phyloP scores from a whole-genome alignment of 345 rosid genomes.

The Angophora floribunda region DNA sequence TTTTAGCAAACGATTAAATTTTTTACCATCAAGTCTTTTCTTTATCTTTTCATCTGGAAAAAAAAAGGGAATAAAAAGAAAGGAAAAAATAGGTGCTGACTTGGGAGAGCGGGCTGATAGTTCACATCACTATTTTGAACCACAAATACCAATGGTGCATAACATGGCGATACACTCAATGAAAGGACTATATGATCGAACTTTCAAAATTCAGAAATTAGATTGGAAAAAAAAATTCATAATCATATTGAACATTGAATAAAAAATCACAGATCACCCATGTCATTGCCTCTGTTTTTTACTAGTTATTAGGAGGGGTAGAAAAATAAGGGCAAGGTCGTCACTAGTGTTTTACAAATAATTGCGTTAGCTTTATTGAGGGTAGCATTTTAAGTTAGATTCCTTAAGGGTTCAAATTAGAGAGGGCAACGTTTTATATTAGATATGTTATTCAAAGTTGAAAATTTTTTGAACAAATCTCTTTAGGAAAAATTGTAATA shows the following conservation, averaged over 20 bases:
- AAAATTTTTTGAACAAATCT: background rate
- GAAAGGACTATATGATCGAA: background rate
- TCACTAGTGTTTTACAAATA: background rate
- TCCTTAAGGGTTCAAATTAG: background rate
- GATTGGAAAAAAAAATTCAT: background rate
- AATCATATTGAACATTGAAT: background rate
- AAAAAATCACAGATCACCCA: background rate
- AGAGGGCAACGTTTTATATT: background rate
- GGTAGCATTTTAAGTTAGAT: background rate
- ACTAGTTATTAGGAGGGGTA: background rate
- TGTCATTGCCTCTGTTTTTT: background rate
- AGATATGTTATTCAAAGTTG: background rate
- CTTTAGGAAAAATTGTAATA: background rate
- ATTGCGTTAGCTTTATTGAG: background rate
- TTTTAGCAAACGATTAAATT: background rate
- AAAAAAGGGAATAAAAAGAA: background rate
- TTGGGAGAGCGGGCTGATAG: background rate
- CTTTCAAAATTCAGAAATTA: background rate
- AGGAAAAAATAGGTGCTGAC: background rate
- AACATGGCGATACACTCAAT: fast-evolving
- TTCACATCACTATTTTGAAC: background rate
- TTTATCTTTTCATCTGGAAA: background rate
- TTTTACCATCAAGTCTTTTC: background rate
- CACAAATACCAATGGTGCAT: background rate
- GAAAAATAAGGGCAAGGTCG: background rate